A percentile compares a stretch with the other conserved stretches of the same genome.
Evolutionary conservation across 2,329 filamentous ascomycete species (phyloP).

Genomic region (Chalara sp.): DNA sequence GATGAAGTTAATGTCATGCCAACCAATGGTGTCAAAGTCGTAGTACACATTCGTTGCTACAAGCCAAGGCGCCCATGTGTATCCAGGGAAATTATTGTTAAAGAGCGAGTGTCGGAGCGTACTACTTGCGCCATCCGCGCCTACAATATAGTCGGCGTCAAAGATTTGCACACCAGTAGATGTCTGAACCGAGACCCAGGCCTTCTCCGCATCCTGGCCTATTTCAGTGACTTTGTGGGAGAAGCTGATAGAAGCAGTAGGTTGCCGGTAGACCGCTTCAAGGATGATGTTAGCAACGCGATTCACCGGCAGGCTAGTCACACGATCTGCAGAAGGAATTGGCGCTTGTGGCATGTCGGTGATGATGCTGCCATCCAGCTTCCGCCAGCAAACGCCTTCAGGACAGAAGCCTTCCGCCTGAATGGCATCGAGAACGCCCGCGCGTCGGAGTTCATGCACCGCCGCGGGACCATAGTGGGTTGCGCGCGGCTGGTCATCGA

Average conservation of each 20-base stretch:
- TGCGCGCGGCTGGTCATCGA: conserved; percentile 54
- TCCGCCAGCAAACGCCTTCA: conserved; percentile 35
- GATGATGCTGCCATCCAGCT: conserved; percentile 30
- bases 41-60: conserved; percentile 57
- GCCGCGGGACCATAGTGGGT: conserved; percentile 53
- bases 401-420: conserved; percentile 34
- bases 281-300: conserved; percentile 42
- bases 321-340: neutral
- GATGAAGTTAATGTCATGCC: conserved; percentile 51
- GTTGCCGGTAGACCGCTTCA: conserved; percentile 29
- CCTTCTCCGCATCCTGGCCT: conserved; percentile 41
- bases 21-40: conserved; percentile 37
- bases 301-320: neutral
- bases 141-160: conserved; percentile 47
- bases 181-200: conserved; percentile 34
- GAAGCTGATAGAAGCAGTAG: conserved; percentile 33
- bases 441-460: conserved; percentile 48
- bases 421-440: conserved; percentile 47
- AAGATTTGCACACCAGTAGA: conserved; percentile 27
- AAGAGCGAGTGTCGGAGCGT: conserved; percentile 41
- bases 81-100: conserved; percentile 46
- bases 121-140: conserved; percentile 47
- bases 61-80: conserved; percentile 52
- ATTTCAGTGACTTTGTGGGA: conserved; percentile 38
- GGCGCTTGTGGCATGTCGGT: conserved; percentile 7